phyloP scores from a whole-genome alignment of 2,329 filamentous ascomycete species.

The Plectosphaerella plurivora region DNA sequence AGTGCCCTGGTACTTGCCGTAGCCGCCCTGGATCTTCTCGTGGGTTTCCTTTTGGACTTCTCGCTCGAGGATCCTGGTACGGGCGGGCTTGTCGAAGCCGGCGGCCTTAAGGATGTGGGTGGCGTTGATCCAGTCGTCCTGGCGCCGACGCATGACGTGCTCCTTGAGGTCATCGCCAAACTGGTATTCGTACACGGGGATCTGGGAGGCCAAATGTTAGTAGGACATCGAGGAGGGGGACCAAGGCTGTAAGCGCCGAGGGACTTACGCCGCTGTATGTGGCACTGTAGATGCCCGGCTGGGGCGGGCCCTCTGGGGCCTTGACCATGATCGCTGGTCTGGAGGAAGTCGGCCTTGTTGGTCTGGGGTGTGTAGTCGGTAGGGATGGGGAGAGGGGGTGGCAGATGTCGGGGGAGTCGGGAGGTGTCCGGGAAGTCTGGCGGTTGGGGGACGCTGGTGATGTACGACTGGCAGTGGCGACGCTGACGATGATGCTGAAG shows the following conservation, averaged over 20 bases:
- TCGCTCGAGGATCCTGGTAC: conserved; percentile 90
- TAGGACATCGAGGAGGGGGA: background rate
- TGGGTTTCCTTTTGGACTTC: conserved; percentile 96
- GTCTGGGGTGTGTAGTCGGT: background rate
- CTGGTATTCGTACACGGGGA: conserved; percentile 92
- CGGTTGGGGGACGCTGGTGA: no score
- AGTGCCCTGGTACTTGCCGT: conserved; percentile 98
- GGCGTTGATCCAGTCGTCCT: conserved; percentile 98
- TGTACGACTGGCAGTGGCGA: background rate
- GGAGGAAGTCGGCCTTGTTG: background rate
- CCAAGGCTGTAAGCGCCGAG: conserved; percentile 1
- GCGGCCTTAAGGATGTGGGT: conserved; percentile 97
- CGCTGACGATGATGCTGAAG: background rate
- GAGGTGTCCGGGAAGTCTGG: background rate
- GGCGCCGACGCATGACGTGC: conserved; percentile 92
- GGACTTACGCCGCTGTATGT: conserved; percentile 64
- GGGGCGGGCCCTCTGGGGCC: conserved; percentile 18
- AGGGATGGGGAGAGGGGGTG: background rate
- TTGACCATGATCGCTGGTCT: conserved; percentile 15
- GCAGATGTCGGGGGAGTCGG: background rate
- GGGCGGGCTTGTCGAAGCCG: conserved; percentile 92
- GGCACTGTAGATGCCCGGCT: conserved; percentile 58
- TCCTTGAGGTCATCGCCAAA: conserved; percentile 72
- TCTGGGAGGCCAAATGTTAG: conserved; percentile 43
- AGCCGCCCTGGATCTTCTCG: conserved; percentile 97